Evolutionary conservation across 2,329 filamentous ascomycete genomes (phyloP).

Genomic region (Hypoxylon sp.): DNA sequence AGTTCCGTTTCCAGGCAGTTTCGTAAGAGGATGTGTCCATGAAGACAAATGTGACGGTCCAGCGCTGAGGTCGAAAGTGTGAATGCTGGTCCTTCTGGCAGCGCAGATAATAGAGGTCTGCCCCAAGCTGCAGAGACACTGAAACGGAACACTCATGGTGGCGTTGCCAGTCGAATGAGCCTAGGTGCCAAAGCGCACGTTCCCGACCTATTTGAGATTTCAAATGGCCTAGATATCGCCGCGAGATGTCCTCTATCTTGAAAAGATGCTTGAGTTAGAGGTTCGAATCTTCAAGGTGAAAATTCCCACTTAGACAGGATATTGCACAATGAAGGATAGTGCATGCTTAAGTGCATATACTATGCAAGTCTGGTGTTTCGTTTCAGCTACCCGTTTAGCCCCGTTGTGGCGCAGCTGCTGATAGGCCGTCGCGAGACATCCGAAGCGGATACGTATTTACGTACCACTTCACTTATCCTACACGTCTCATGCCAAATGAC

Average conservation of each 20-base stretch:
- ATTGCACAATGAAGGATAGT: constrained; percentile 11
- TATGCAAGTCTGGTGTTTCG: background rate
- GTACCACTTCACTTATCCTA: constrained; percentile 25
- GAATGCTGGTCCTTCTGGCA: constrained; percentile 75
- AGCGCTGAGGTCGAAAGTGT: constrained; percentile 64
- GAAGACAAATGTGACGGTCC: constrained; percentile 35
- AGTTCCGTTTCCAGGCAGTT: constrained; percentile 14
- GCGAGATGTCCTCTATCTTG: background rate
- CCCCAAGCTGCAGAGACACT: constrained; percentile 63
- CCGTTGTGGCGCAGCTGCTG: constrained; percentile 37
- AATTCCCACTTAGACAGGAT: constrained; percentile 16
- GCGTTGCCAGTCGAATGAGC: background rate
- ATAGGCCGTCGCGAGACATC: constrained; percentile 15
- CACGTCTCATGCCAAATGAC: constrained; percentile 26
- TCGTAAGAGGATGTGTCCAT: constrained; percentile 40
- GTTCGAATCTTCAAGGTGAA: constrained; percentile 11
- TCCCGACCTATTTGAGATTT: background rate
- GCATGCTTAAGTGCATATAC: background rate
- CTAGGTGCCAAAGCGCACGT: background rate
- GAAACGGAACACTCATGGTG: constrained; percentile 61
- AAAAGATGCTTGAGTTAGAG: background rate
- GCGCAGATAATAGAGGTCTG: constrained; percentile 67
- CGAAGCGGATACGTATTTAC: constrained; percentile 14
- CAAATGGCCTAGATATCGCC: too few species aligned
- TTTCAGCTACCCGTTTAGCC: too few species aligned